Conservation (phyloP, 2,329 filamentous ascomycete species). For the Elsinoe perseae region DNA sequence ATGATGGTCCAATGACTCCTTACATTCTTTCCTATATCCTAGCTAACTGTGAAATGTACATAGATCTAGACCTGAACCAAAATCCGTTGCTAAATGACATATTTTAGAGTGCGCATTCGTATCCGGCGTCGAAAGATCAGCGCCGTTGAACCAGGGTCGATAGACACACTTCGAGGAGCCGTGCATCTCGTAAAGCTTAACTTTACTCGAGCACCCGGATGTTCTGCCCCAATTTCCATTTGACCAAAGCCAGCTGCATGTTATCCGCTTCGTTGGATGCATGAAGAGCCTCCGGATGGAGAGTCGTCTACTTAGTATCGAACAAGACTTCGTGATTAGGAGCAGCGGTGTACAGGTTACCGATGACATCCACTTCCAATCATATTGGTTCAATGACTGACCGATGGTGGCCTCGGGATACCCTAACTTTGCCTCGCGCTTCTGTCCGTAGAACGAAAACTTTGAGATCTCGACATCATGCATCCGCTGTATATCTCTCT, state of each 20-base stretch:
- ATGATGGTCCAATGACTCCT: background rate
- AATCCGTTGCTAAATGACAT: slow-evolving; percentile 7
- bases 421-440: background rate
- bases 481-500: background rate
- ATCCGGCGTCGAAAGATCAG: slow-evolving; percentile 1
- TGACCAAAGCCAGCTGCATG: too few species aligned
- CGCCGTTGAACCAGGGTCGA: background rate
- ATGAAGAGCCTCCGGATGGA: too few species aligned
- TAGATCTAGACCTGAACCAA: background rate
- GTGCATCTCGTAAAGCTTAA: slow-evolving; percentile 11
- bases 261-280: too few species aligned
- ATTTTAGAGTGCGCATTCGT: background rate
- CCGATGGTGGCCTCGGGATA: background rate
- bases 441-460: background rate
- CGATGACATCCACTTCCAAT: too few species aligned
- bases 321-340: too few species aligned
- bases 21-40: background rate
- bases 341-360: too few species aligned
- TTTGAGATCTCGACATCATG: slow-evolving; percentile 5
- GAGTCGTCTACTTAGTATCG: too few species aligned
- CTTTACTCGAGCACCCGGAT: background rate
- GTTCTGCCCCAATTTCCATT: background rate
- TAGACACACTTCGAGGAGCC: background rate
- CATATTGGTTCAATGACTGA: background rate
- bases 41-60: background rate